Evolutionary conservation across 2,329 filamentous ascomycete genomes (phyloP), one percentile per base, ranked within the genome.

Genomic region (Chaetomium globosum): DNA sequence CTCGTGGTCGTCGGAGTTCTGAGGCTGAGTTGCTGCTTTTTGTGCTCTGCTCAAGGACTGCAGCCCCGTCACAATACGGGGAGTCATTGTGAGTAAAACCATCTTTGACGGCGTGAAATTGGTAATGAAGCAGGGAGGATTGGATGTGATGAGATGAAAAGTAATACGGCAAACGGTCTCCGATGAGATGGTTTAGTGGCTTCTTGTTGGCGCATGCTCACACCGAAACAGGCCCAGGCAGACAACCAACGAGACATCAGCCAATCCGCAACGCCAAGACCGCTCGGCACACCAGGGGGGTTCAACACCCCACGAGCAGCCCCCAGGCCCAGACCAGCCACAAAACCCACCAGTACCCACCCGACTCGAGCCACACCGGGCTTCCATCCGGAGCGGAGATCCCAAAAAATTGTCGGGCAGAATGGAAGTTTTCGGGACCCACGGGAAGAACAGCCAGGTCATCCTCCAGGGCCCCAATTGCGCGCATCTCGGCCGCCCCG

Each of bases 31-130:
- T 19, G 63, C 43, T 33, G 63, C 13, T 54, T 56, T 67, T 39
- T 13, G 36, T 2, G 23, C 46, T 12, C 48, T 57, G 48, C 75
- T 75, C 16, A 79, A 67, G 65, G 71, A 75, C 19, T 80, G 71
- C 12, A 93, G 73, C 0, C 84, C 89, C 75, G 86, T 85, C 77
- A 89, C 85, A 33, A 91, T 86, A 70, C 85, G 80, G 71, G 84
- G 76, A 4, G 90, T 93, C 82, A 92, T 89, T n/a, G 88, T 91
- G 51, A 95, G 85, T 52, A 90, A 81, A 21, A 93, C 90, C 91
- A 94, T 94, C 68, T 64, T 56, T 51, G 13, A 4, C 46, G 19
- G 12, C 46, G 21, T 12, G 21, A 48, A 10, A 48, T 43, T 12
- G 46, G 4, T 36, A 10, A 36, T 36, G 33, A 36, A 26, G 2